phyloP scores from a whole-genome alignment of 768 basidiomycete species.

The Sporobolomyces roseus region DNA sequence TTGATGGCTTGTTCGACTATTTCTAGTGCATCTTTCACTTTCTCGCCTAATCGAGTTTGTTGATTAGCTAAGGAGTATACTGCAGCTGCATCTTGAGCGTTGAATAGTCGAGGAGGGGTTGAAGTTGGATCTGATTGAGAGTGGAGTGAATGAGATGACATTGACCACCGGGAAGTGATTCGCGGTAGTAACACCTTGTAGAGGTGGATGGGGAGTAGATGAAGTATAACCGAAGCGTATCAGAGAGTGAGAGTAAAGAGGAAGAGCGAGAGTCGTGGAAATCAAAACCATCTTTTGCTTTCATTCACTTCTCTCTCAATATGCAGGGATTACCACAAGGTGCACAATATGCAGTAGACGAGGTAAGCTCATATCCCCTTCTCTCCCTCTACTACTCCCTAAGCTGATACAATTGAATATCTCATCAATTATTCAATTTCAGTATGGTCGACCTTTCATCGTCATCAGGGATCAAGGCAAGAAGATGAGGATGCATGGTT shows the following conservation, averaged over 20 bases:
- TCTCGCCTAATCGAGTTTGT: background rate
- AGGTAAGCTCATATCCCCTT: conserved; percentile 13
- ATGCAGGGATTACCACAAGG: conserved; percentile 30
- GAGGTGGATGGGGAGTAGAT: too few relatives aligned
- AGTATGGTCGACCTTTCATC: conserved; percentile 97
- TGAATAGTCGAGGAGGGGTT: conserved; percentile 19
- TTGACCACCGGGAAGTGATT: background rate
- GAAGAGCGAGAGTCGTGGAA: background rate
- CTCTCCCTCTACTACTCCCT: conserved; percentile 9
- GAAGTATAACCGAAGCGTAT: too few relatives aligned
- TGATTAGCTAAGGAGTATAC: conserved; percentile 25
- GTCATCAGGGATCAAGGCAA: conserved; percentile 88
- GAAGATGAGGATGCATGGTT: conserved; percentile 86
- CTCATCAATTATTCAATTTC: too few relatives aligned
- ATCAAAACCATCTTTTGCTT: background rate
- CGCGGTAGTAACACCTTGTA: too few relatives aligned
- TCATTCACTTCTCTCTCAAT: background rate
- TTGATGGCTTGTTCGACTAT: conserved; percentile 77
- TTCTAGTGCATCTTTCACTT: conserved; percentile 70
- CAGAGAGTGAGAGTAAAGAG: background rate
- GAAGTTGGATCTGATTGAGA: too few relatives aligned
- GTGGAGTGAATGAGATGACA: too few relatives aligned
- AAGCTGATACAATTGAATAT: too few relatives aligned
- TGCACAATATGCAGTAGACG: conserved; percentile 29
- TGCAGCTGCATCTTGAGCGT: conserved; percentile 19